A percentile compares a stretch with the other conserved stretches of the same genome.
phyloP scores from a whole-genome alignment of 441 rosid species.

The Bocquillonia castaneifolia region DNA sequence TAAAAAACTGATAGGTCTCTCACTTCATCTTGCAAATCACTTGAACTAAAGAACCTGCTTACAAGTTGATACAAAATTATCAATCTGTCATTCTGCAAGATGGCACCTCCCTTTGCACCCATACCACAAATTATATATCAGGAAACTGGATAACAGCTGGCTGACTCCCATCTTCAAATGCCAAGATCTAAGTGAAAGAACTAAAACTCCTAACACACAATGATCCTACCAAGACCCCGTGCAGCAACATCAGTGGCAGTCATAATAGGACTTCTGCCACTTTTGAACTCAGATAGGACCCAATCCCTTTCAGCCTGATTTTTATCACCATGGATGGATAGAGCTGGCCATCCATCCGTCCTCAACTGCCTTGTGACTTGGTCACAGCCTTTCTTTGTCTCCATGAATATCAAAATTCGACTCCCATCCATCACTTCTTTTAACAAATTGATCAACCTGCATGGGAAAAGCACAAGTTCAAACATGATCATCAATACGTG shows the following conservation, averaged over 20 bases:
- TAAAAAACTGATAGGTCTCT: slow-evolving; percentile 33
- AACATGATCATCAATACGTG: neutral
- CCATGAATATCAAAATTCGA: slow-evolving; percentile 79
- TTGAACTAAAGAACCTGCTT: slow-evolving; percentile 14
- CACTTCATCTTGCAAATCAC: slow-evolving; percentile 30
- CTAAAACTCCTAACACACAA: slow-evolving; percentile 57
- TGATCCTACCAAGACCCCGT: slow-evolving; percentile 98
- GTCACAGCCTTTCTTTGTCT: slow-evolving; percentile 96
- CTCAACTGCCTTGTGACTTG: slow-evolving; percentile 89
- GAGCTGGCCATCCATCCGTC: slow-evolving; percentile 99
- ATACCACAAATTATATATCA: slow-evolving; percentile 46
- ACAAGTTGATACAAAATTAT: slow-evolving; percentile 11
- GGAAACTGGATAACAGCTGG: slow-evolving; percentile 89
- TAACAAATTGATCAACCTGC: slow-evolving; percentile 73
- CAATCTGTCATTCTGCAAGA: slow-evolving; percentile 18
- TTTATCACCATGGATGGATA: slow-evolving; percentile 97
- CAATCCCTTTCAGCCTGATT: slow-evolving; percentile 92
- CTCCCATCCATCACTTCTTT: slow-evolving; percentile 83
- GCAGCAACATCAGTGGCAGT: slow-evolving; percentile 99
- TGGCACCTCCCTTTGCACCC: slow-evolving; percentile 40
- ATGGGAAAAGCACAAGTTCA: slow-evolving; percentile 14
- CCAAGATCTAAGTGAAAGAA: slow-evolving; percentile 36
- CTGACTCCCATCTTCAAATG: slow-evolving; percentile 60
- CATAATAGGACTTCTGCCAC: slow-evolving; percentile 94
- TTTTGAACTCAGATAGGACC: slow-evolving; percentile 91